phyloP scores from a whole-genome alignment of 305 asterid species.

The Fraxinus ornus region DNA sequence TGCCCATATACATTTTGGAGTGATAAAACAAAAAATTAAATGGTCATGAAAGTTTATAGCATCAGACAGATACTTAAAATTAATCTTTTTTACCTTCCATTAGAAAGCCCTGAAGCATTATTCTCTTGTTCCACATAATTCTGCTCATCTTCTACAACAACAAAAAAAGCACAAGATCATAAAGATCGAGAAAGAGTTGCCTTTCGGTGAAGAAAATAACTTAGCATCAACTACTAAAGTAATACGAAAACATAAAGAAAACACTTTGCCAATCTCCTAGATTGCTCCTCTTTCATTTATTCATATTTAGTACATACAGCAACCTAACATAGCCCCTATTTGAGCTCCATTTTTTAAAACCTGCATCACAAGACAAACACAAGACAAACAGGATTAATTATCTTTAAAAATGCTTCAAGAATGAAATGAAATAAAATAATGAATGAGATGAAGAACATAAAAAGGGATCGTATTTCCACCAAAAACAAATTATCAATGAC shows the following conservation, averaged over 20 bases:
- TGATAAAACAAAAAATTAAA: not conserved
- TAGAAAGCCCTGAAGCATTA: constrained; percentile 21
- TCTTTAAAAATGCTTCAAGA: not conserved
- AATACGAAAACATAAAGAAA: not conserved
- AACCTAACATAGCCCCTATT: not conserved
- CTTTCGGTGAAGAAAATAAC: not conserved
- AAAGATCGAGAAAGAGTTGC: not conserved
- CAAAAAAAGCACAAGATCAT: constrained; percentile 23
- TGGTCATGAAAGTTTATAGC: not conserved
- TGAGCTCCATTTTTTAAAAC: too few species aligned
- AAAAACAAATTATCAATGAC: not conserved
- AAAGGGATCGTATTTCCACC: not conserved
- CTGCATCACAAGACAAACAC: not conserved
- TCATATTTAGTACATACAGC: not conserved
- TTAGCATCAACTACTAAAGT: not conserved
- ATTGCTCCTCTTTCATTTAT: not conserved
- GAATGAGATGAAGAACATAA: too few species aligned
- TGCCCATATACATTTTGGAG: not conserved
- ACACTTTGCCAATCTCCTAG: not conserved
- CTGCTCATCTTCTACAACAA: constrained; percentile 53
- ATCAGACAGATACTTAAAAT: constrained; percentile 30
- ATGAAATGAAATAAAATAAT: not conserved
- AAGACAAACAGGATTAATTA: not conserved
- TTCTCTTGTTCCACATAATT: constrained; percentile 35
- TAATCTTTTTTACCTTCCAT: constrained; percentile 72